Conservation (phyloP, 2,329 filamentous ascomycete genomes). For the Colletotrichum sp. region DNA sequence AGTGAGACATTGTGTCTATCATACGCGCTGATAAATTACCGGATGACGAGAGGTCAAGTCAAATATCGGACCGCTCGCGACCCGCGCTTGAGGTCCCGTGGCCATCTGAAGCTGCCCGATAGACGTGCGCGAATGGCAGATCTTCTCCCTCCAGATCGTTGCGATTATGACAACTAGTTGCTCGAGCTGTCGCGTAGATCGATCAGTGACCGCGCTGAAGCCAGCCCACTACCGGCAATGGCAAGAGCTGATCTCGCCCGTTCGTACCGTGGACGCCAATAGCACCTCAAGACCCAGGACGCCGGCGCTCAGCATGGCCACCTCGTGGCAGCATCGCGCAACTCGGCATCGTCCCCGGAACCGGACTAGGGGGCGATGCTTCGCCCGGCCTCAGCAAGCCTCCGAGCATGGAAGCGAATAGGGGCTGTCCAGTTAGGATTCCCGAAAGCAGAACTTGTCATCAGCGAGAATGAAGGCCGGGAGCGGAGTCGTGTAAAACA, state of each 20-base stretch:
- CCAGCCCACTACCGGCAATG: background rate
- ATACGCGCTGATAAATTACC: background rate
- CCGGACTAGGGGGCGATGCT: background rate
- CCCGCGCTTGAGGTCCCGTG: background rate
- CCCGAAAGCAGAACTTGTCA: background rate
- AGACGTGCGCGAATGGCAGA: background rate
- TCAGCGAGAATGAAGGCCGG: background rate
- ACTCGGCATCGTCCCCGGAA: background rate
- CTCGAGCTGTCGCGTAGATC: background rate
- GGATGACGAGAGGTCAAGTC: background rate
- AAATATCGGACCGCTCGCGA: background rate
- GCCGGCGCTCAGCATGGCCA: slow-evolving; percentile 10
- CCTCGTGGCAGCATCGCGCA: slow-evolving; percentile 13
- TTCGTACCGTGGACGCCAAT: background rate
- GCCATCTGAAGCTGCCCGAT: background rate
- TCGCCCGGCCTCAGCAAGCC: slow-evolving; percentile 6
- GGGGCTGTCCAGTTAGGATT: background rate
- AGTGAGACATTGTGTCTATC: background rate
- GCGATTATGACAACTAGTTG: background rate
- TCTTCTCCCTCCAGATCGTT: background rate
- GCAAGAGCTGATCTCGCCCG: background rate
- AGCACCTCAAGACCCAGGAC: background rate
- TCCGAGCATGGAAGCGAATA: background rate
- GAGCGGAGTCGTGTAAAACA: background rate
- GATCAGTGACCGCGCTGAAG: background rate